Conservation (phyloP, 2,329 filamentous ascomycete species). For the Ceratocystis destructans region DNA sequence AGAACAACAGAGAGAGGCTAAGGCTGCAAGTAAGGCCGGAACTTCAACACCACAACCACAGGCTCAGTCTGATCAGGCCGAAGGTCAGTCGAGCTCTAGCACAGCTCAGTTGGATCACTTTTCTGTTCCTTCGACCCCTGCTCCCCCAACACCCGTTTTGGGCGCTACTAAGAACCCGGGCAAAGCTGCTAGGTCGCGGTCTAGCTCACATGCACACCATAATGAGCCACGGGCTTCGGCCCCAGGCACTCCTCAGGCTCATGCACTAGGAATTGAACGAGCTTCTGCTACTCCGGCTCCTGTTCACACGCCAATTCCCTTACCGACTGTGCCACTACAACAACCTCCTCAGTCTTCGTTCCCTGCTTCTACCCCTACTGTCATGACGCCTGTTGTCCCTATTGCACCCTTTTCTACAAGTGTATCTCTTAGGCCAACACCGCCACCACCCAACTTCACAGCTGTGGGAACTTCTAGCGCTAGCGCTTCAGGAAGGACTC, state of each 20-base stretch:
- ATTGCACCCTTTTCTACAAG: background rate
- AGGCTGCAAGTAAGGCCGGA: constrained; percentile 26
- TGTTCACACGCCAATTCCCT: constrained; percentile 13
- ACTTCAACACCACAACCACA: constrained; percentile 26
- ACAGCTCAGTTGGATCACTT: background rate
- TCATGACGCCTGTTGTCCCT: background rate
- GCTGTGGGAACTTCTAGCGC: background rate
- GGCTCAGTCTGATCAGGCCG: background rate
- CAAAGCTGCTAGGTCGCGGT: constrained; percentile 39
- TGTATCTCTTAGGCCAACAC: constrained; percentile 9
- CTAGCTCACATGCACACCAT: constrained; percentile 38
- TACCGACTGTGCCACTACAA: constrained; percentile 13
- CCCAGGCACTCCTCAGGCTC: constrained; percentile 28
- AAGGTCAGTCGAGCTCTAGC: background rate
- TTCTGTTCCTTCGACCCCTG: constrained; percentile 13
- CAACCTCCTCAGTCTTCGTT: constrained; percentile 28
- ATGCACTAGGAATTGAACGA: constrained; percentile 23
- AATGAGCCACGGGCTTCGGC: constrained; percentile 30
- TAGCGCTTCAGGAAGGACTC: background rate
- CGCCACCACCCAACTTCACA: constrained; percentile 12
- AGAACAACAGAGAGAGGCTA: constrained; percentile 27
- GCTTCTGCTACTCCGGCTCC: constrained; percentile 5
- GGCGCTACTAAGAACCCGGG: constrained; percentile 28
- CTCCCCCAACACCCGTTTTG: constrained; percentile 33
- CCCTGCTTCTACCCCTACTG: constrained; percentile 21